Base-by-base conservation (phyloP, 495 filamentous ascomycete genomes). In the Cryomyces minteri region DNA sequence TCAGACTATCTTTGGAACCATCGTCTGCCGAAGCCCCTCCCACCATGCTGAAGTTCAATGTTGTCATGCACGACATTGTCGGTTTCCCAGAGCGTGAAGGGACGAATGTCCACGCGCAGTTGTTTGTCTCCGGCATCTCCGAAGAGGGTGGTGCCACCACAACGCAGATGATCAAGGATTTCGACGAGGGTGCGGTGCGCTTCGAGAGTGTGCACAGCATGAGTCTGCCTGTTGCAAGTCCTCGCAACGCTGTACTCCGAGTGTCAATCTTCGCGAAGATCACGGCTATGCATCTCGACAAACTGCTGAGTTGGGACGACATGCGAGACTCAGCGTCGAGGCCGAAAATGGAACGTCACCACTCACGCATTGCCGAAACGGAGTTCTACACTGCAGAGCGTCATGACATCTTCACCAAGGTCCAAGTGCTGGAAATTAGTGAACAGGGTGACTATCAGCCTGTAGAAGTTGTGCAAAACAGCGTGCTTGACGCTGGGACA, bases 171-270 rank as follows among this genome's bases (percentile, higher is more conserved):
- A 90, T 94, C 55, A 79, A 71, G 43, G 85, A 82, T 45, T 99
- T 99, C 58, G 87, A 95, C 53, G 90, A 96, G 58, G 80, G 84
- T n/a, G 78, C 86, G 1, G 77, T 96, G 47, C 80, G 82, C 32
- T 99, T 99, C 55, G 86, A 94, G 59, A 96, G 90, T 61, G 86
- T 94, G 44, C 90, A 99, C 65, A 93, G 84, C 54, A 95, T 99
- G 88, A 94, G 88, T 59, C 66, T 99, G 47, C 92, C 92, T n/a
- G 69, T 92, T 34, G 78, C 78, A 28, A 85, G 83, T 47, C 75
- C 87, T 8, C 75, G 71, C 31, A 76, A 77, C 32, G 77, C 82
- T 6, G 77, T 76, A 6, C 61, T 99, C 38, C 74, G 92, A 45
- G 80, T 96, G n/a, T 84, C 86, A 31, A 80, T 99, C 46, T 96